Conservation (phyloP, 495 filamentous ascomycete genomes). For the Penicillium waksmanii region DNA sequence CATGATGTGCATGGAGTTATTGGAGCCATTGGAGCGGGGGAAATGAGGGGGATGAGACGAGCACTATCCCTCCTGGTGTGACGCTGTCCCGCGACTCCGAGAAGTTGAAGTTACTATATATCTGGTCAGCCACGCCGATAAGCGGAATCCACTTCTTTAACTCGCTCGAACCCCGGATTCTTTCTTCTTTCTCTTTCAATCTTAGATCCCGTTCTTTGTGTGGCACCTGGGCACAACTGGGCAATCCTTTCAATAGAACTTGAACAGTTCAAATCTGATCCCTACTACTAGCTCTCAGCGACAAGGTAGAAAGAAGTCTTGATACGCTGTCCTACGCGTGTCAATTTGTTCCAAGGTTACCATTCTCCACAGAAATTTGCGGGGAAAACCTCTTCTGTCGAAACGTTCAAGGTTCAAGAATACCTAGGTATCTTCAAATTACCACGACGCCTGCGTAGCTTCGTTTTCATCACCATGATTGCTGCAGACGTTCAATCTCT, state of each 20-base stretch:
- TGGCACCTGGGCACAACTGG: no score
- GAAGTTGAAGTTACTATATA: constrained; percentile 1
- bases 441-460: not conserved
- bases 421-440: not conserved
- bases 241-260: not conserved
- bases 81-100: not conserved
- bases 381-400: not conserved
- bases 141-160: constrained; percentile 4
- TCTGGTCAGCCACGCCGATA: not conserved
- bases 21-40: constrained; percentile 9
- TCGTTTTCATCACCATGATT: constrained; percentile 34
- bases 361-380: not conserved
- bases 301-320: no score
- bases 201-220: not conserved
- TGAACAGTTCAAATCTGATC: not conserved
- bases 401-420: constrained; percentile 5
- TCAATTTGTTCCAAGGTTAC: not conserved
- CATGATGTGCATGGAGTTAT: constrained; percentile 12
- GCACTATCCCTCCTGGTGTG: not conserved
- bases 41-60: constrained; percentile 1
- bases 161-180: constrained; percentile 36
- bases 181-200: constrained; percentile 15
- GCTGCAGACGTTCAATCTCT: constrained; percentile 43
- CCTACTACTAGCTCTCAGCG: not conserved
- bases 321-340: not conserved